phyloP scores from a whole-genome alignment of 2,329 filamentous ascomycete genomes.

The Xylariaceae sp. region DNA sequence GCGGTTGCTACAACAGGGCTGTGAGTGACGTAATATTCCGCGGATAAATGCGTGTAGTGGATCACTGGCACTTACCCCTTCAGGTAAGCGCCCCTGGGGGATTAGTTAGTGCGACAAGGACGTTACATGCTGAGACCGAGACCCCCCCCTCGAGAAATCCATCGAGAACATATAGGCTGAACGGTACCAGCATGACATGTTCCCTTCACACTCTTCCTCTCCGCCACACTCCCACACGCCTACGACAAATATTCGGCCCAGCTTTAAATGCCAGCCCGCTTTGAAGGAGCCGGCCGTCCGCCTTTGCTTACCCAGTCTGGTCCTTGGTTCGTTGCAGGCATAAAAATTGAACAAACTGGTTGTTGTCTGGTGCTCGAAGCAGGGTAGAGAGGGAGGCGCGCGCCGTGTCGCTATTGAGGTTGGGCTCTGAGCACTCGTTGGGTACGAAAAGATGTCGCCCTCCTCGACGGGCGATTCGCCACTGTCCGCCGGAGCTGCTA shows the following conservation, averaged over 20 bases:
- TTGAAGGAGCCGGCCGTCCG: conserved; percentile 22
- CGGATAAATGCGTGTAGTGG: neutral
- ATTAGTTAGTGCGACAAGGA: too few species aligned
- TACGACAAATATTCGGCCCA: conserved; percentile 19
- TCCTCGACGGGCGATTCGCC: conserved; percentile 53
- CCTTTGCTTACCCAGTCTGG: conserved; percentile 27
- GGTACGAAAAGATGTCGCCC: conserved; percentile 43
- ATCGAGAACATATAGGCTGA: too few species aligned
- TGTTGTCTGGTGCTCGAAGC: conserved; percentile 20
- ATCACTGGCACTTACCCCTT: too few species aligned
- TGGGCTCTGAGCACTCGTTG: conserved; percentile 33
- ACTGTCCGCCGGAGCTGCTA: conserved; percentile 39
- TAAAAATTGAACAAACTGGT: conserved; percentile 10
- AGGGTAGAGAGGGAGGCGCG: conserved; percentile 17
- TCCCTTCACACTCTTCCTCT: too few species aligned
- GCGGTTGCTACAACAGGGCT: too few species aligned
- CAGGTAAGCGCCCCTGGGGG: too few species aligned
- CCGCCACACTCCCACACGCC: conserved; percentile 5
- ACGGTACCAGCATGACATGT: too few species aligned
- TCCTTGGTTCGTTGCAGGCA: conserved; percentile 10
- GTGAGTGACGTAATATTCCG: too few species aligned
- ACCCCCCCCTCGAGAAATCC: too few species aligned
- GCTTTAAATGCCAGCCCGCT: conserved; percentile 28
- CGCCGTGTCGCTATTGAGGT: conserved; percentile 50
- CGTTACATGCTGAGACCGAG: too few species aligned